phyloP scores from a whole-genome alignment of 2,329 filamentous ascomycete genomes.

The Tympanopsis confertula region DNA sequence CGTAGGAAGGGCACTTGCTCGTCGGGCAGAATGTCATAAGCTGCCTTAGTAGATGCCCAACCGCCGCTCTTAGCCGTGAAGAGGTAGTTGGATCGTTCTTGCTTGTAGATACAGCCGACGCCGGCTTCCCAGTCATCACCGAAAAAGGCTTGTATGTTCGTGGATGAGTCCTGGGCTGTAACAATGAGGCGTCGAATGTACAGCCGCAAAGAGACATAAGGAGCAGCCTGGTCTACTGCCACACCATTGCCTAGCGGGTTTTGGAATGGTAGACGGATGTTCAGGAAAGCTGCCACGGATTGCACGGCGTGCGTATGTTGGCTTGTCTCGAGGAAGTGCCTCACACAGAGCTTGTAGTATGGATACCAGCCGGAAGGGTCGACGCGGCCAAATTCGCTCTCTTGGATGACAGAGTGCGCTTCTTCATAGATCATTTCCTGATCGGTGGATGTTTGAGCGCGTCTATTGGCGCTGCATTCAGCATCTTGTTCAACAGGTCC shows the following conservation, averaged over 20 bases:
- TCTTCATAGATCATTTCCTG: too few relatives aligned
- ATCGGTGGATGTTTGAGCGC: neutral
- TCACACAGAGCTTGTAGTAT: neutral
- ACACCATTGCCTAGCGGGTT: too few relatives aligned
- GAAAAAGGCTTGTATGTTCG: neutral
- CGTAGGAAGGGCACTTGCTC: neutral
- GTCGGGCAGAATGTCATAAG: neutral
- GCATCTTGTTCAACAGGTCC: neutral
- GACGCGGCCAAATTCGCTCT: neutral
- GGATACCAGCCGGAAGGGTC: neutral
- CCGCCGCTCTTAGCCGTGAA: conserved; percentile 1
- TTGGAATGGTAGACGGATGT: neutral
- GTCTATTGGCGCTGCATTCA: neutral
- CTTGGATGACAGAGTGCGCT: too few relatives aligned
- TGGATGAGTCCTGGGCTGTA: neutral
- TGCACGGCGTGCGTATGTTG: neutral
- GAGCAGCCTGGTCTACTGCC: neutral
- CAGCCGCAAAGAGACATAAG: neutral
- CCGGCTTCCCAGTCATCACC: neutral
- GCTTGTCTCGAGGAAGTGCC: neutral
- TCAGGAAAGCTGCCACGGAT: neutral
- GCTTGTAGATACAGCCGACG: neutral
- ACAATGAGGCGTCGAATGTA: conserved; percentile 1
- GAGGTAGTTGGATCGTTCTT: neutral
- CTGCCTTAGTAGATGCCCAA: neutral